These are phyloP conservation scores for Chlorella ohadii DNA, from an alignment of 139 green algal species.

Conservation along the genomic window DNA sequence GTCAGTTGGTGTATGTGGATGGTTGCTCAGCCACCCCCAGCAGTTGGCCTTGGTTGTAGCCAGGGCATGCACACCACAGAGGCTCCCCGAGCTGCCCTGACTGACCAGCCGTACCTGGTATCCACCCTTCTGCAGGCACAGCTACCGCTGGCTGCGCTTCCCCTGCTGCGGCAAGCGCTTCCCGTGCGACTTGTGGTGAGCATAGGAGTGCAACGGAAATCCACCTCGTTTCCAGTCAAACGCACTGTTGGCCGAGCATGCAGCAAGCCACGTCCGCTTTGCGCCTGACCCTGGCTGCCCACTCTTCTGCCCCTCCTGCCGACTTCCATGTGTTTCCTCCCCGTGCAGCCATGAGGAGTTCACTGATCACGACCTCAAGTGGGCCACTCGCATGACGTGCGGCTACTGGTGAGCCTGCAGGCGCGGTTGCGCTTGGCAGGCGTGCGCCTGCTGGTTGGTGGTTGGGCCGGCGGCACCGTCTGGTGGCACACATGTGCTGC, in stretches of 20 bases:
- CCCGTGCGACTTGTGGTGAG: slow-evolving; percentile 55
- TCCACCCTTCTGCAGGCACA: slow-evolving; percentile 22
- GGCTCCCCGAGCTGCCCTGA: no score
- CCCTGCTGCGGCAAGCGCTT: slow-evolving; percentile 75
- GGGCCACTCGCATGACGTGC: slow-evolving; percentile 59
- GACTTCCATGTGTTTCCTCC: no score
- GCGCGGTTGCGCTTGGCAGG: not conserved
- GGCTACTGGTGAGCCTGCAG: slow-evolving; percentile 36
- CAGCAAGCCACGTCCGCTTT: no score
- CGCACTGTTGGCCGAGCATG: no score
- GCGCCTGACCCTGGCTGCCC: no score
- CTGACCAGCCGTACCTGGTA: no score
- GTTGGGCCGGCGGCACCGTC: no score
- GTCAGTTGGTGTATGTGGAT: not conserved
- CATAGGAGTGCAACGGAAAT: not conserved
- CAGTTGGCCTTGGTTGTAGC: not conserved
- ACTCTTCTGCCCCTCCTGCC: no score
- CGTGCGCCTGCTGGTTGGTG: not conserved
- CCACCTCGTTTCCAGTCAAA: no score
- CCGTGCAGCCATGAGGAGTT: slow-evolving; percentile 48
- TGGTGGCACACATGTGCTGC: no score
- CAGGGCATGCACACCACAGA: not conserved
- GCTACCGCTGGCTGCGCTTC: slow-evolving; percentile 77
- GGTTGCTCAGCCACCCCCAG: not conserved
- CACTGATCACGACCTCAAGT: slow-evolving; percentile 58